Conservation (phyloP, 2,329 filamentous ascomycete species). For the Aspergillus amoenus region DNA sequence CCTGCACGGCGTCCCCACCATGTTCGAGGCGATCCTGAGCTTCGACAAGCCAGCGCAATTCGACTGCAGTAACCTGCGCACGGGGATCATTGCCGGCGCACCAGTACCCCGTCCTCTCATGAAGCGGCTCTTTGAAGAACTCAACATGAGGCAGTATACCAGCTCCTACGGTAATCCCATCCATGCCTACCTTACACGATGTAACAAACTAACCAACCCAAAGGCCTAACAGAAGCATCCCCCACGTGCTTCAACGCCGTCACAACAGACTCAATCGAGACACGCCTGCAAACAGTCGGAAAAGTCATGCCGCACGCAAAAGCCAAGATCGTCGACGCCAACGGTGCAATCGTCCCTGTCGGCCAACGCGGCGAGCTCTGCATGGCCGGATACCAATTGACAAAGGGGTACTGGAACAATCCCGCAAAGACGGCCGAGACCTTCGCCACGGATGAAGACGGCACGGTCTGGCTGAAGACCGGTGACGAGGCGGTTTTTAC, state of each 20-base stretch:
- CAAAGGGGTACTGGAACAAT: slow-evolving; percentile 62
- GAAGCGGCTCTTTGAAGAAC: slow-evolving; percentile 66
- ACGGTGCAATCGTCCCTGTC: slow-evolving; percentile 64
- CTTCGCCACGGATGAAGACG: slow-evolving; percentile 63
- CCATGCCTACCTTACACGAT: background rate
- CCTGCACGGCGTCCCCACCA: slow-evolving; percentile 77
- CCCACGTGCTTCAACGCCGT: slow-evolving; percentile 81
- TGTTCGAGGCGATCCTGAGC: slow-evolving; percentile 69
- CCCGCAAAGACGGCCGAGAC: slow-evolving; percentile 72
- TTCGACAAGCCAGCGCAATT: slow-evolving; percentile 50
- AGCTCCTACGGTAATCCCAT: slow-evolving; percentile 55
- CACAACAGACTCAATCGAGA: slow-evolving; percentile 67
- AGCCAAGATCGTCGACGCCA: slow-evolving; percentile 71
- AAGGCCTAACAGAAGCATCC: slow-evolving; percentile 70
- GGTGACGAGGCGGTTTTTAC: slow-evolving; percentile 59
- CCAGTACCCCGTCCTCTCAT: slow-evolving; percentile 74
- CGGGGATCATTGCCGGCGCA: slow-evolving; percentile 76
- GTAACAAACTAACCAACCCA: background rate
- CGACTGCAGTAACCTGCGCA: slow-evolving; percentile 59
- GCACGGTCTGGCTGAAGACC: slow-evolving; percentile 62
- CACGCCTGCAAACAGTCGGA: slow-evolving; percentile 69
- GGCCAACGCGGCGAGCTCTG: slow-evolving; percentile 72
- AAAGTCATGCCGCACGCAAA: slow-evolving; percentile 72
- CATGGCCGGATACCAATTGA: slow-evolving; percentile 75
- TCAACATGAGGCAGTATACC: slow-evolving; percentile 74